A percentile compares a stretch with the other conserved stretches of the same genome.
Conservation (phyloP, 805 yeast species). For the Ogataea chonburiensis region DNA sequence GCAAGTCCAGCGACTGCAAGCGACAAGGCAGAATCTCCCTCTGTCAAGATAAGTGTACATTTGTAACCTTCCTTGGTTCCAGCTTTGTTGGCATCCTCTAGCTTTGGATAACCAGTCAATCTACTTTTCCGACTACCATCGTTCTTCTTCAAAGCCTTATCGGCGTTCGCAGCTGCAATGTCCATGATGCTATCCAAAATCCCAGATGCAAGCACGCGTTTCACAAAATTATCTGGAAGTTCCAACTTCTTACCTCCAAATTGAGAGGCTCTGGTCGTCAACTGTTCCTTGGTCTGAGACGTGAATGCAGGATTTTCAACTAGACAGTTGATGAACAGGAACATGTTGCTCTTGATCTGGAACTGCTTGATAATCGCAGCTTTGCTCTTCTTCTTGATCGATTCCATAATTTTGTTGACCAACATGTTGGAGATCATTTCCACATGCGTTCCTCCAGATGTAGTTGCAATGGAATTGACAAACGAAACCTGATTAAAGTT, state of each 20-base stretch:
- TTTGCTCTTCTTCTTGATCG: slow-evolving; percentile 62
- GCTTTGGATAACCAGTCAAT: slow-evolving; percentile 82
- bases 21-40: slow-evolving; percentile 94
- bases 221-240: slow-evolving; percentile 75
- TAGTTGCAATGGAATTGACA: slow-evolving; percentile 96
- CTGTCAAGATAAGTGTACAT: slow-evolving; percentile 91
- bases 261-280: slow-evolving; percentile 83
- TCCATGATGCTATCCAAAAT: slow-evolving; percentile 73
- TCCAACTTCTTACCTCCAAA: slow-evolving; percentile 81
- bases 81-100: slow-evolving; percentile 94
- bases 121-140: slow-evolving; percentile 86
- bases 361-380: slow-evolving; percentile 76
- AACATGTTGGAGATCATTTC: slow-evolving; percentile 83
- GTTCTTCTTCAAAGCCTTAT: slow-evolving; percentile 78
- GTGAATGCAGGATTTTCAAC: slow-evolving; percentile 97
- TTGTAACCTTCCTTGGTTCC: slow-evolving; percentile 91
- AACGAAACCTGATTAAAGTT: slow-evolving; percentile 91
- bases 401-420: slow-evolving; percentile 70
- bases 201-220: slow-evolving; percentile 66
- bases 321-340: slow-evolving; percentile 84
- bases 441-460: slow-evolving; percentile 95
- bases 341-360: slow-evolving; percentile 88
- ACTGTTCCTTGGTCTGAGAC: slow-evolving; percentile 94
- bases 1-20: slow-evolving; percentile 91
- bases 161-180: slow-evolving; percentile 86